These are phyloP conservation scores for Fusarium clavum DNA, from an alignment of 2,329 filamentous ascomycete species.

Conservation along the genomic window DNA sequence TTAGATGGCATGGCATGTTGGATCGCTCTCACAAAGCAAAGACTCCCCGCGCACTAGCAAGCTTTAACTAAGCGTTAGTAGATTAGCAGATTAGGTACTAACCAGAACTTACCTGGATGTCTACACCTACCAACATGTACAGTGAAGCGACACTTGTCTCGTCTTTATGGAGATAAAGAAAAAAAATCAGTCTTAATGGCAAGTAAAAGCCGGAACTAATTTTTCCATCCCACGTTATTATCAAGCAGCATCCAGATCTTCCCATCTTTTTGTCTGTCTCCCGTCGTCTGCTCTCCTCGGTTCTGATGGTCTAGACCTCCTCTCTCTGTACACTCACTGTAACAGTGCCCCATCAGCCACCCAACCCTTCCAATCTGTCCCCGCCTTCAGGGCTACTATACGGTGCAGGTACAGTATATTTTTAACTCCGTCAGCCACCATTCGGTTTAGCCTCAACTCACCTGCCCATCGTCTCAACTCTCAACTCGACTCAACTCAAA, in stretches of 20 bases:
- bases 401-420: slow-evolving; percentile 38
- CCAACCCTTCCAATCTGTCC: neutral
- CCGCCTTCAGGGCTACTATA: slow-evolving; percentile 23
- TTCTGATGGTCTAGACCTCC: neutral
- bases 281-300: neutral
- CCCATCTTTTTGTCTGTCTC: neutral
- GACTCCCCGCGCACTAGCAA: neutral
- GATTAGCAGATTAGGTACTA: neutral
- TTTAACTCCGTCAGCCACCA: slow-evolving; percentile 38
- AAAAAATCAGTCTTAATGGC: neutral
- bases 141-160: neutral
- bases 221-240: neutral
- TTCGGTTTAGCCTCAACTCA: slow-evolving; percentile 30
- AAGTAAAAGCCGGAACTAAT: neutral
- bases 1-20: neutral
- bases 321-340: slow-evolving; percentile 6
- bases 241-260: neutral
- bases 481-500: slow-evolving; percentile 9
- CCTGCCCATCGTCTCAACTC: neutral
- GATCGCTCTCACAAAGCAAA: neutral
- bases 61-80: neutral
- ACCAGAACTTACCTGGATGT: neutral
- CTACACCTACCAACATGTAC: neutral
- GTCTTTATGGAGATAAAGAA: neutral
- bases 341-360: slow-evolving; percentile 28